Evolutionary conservation across 2,329 filamentous ascomycete genomes (phyloP), one percentile per base, ranked within the genome.

Genomic region (Ophiostoma himal-ulmi): DNA sequence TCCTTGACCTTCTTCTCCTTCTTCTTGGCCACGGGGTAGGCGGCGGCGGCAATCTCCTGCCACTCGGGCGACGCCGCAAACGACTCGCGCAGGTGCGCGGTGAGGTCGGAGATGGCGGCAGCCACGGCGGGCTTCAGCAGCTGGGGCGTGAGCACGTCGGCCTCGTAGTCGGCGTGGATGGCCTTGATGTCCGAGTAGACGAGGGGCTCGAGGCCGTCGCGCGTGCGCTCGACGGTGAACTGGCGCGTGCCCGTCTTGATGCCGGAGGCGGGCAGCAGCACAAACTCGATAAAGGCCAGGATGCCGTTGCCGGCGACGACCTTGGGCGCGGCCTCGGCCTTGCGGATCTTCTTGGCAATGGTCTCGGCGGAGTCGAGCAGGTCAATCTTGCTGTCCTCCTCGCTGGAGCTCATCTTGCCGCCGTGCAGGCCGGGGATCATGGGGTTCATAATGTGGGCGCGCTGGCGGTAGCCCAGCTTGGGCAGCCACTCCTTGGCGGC

Each of bases 401-500:
- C 88, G 76, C 88, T 90, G n/a, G 89, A 86, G 76, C 87, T 90
- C 93, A 97, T 97, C 83, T 97, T 97, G 73, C 88, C 90, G 52
- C 92, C 88, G 73, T 88, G 89, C 13, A 98, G 83, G 54, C 95
- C 94, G 0, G 94, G 90, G 22, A 98, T 91, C 91, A 98, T 96
- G 26, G 92, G 88, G 79, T 80, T 80, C 74, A 80, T 77, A 48
- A 80, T 88, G 74, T 76, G 91, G 84, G 76, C 91, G 81, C 81
- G 81, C 77, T 90, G 88, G 75, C 87, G 88, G 84, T 97, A 97
- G 68, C 93, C 93, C 67, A 99, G 82, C 79, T 90, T 92, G 14
- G 93, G 93, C 39, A 97, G 82, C 81, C 90, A 90, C 75, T 97
- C 94, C 74, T 90, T 91, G 5, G 94, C 93, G 3, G 93, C 87